phyloP scores from a whole-genome alignment of 2,329 filamentous ascomycete species.

The Microcera coccophila region DNA sequence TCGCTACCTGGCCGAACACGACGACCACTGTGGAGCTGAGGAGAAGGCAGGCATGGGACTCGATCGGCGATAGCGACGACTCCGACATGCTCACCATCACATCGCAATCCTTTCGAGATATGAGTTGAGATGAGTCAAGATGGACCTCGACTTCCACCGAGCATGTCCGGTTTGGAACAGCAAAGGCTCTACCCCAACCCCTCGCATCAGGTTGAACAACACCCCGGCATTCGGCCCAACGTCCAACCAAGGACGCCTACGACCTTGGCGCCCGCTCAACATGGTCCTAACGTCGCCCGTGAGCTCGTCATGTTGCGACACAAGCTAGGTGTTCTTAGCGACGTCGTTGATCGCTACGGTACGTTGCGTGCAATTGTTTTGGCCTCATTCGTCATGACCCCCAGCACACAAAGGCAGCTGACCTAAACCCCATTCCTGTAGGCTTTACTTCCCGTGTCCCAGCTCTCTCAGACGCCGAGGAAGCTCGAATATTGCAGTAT shows the following conservation, averaged over 20 bases:
- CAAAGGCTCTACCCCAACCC: not conserved
- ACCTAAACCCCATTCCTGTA: conserved; percentile 12
- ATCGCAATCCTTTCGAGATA: not conserved
- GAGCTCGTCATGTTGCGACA: conserved; percentile 55
- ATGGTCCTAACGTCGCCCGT: conserved; percentile 44
- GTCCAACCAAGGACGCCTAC: too few relatives aligned
- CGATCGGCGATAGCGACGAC: conserved; percentile 10
- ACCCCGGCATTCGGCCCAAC: conserved; percentile 49
- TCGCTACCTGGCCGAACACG: too few relatives aligned
- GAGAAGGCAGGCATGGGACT: conserved; percentile 5
- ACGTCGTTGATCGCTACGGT: conserved; percentile 49
- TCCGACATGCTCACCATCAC: conserved; percentile 18
- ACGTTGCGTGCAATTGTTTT: conserved; percentile 26
- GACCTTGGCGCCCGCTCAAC: conserved; percentile 44
- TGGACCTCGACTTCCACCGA: conserved; percentile 30
- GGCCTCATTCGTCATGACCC: too few relatives aligned
- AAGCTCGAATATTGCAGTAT: conserved; percentile 55
- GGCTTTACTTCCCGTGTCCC: conserved; percentile 34
- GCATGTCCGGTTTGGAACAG: conserved; percentile 31
- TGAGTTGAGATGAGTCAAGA: conserved; percentile 29
- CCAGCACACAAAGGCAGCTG: too few relatives aligned
- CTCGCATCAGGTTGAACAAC: conserved; percentile 17
- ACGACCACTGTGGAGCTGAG: too few relatives aligned
- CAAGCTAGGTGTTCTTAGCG: conserved; percentile 49
- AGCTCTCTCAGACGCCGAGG: conserved; percentile 52